These are phyloP conservation scores for Talaromyces sp. DNA, from an alignment of 2,329 filamentous ascomycete genomes.

Conservation along the genomic window DNA sequence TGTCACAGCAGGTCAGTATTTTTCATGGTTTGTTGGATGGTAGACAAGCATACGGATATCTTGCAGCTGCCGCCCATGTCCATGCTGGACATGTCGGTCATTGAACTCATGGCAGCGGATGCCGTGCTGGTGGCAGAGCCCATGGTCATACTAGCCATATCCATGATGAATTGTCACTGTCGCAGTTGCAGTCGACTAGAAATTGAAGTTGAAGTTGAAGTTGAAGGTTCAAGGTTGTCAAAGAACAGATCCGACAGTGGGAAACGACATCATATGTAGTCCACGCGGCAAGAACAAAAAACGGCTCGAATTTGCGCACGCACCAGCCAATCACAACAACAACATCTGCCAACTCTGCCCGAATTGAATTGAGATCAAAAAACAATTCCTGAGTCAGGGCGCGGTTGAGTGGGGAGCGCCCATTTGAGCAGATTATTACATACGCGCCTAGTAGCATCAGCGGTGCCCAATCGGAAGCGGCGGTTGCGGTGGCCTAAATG, in stretches of 20 bases:
- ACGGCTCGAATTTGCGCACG: not conserved
- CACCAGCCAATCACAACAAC: not conserved
- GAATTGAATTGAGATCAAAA: not conserved
- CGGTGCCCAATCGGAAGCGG: not conserved
- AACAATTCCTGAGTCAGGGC: not conserved
- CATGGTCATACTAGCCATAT: constrained; percentile 2
- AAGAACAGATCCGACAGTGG: not conserved
- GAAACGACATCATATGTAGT: not conserved
- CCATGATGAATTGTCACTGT: not conserved
- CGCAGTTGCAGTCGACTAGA: not conserved
- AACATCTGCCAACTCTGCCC: not conserved
- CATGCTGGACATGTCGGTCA: constrained; percentile 12
- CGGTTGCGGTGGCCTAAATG: not conserved
- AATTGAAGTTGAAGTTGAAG: not conserved
- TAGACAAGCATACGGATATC: constrained; percentile 23
- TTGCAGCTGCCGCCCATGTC: constrained; percentile 21
- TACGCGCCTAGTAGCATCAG: not conserved
- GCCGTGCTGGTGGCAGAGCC: not conserved
- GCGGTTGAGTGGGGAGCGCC: not conserved
- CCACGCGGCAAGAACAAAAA: not conserved
- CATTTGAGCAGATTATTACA: constrained; percentile 12
- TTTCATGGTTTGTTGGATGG: not conserved
- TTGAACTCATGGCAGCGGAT: constrained; percentile 11
- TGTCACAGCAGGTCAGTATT: constrained; percentile 23
- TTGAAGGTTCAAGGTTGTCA: not conserved